phyloP scores from a whole-genome alignment of 768 basidiomycete genomes.

The Coprinopsis marcescibilis region DNA sequence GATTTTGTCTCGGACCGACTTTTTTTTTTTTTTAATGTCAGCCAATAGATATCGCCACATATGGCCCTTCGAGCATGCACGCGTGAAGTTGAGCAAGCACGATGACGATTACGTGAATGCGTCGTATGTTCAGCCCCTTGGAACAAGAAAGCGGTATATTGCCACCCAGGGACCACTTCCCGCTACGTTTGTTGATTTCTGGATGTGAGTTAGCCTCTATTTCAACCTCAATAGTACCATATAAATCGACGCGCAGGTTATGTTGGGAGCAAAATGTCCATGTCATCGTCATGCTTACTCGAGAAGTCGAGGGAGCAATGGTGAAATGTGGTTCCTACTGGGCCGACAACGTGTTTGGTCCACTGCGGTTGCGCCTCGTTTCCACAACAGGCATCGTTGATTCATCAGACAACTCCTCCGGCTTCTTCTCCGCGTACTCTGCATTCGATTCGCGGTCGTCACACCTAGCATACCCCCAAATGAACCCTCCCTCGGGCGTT shows the following conservation, averaged over 20 bases:
- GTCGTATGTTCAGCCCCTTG: conserved; percentile 83
- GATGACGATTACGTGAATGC: conserved; percentile 93
- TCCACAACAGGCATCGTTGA: conserved; percentile 28
- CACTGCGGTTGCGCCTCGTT: conserved; percentile 52
- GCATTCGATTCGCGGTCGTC: conserved; percentile 5
- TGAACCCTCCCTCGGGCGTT: conserved; percentile 14
- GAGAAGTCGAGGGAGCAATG: conserved; percentile 81
- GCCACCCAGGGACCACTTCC: conserved; percentile 94
- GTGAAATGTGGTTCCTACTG: conserved; percentile 93
- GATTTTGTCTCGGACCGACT: conserved; percentile 12
- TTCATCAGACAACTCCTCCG: conserved; percentile 19
- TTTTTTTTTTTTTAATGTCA: conserved; percentile 2
- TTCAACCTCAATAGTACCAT: too few relatives aligned
- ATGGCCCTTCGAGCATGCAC: conserved; percentile 95
- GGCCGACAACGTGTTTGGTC: conserved; percentile 64
- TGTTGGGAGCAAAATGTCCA: conserved; percentile 94
- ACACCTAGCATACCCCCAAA: conserved; percentile 9
- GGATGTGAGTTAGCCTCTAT: conserved; percentile 61
- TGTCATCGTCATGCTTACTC: conserved; percentile 95
- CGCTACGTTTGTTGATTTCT: conserved; percentile 88
- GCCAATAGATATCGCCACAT: conserved; percentile 81
- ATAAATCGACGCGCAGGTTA: too few relatives aligned
- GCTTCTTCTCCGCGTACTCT: conserved; percentile 32
- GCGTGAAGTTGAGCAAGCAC: conserved; percentile 61
- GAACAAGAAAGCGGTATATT: conserved; percentile 80